Evolutionary conservation across 2,329 filamentous ascomycete species (phyloP), one percentile per base, ranked within the genome.

Genomic region (Bipolaris bicolor): DNA sequence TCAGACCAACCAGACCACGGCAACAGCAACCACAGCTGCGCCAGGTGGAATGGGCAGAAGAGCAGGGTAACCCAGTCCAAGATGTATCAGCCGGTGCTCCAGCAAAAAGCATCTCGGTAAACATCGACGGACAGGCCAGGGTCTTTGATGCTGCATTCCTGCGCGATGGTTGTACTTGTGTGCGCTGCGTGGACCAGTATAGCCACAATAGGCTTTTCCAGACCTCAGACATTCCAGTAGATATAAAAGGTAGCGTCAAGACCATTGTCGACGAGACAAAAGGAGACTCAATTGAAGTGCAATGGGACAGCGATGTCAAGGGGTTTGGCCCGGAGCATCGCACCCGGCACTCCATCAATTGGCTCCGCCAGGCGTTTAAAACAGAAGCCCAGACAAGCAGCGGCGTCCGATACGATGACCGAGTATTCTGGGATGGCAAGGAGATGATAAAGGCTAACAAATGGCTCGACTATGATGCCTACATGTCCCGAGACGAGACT

Each of bases 391-490:
- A 71, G 46, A 72, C 70, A 36, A 60, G 58, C 50, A 75, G 73
- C 13, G 60, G 66, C 26, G 62, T 72, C 77, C 63, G 69, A 70
- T 70, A 78, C 58, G 72, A 73, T 15, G 61, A 72, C 1, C 60
- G 66, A 10, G 80, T 83, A 7, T 65, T 73, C 1, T 86, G 84
- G 84, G 71, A 81, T 44, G 70, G 74, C 13, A 63, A 73, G 1
- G 78, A 77, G 16, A 83, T 84, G 61, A 75, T 78, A 15, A 65
- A 67, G 7, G 75, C 82, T n/a, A 78, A 86, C 10, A 77, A 80
- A 47, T 86, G 84, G 75, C 80, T 95, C 41, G 80, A 86, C 52
- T 97, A 90, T 76, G 70, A 85, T 0, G 86, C 88, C 37, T 97
- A 92, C 77, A 89, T 96, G 82, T 73, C 77, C 0, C 70, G 82